Evolutionary conservation across 2,329 filamentous ascomycete species (phyloP).

Genomic region (Whalleya microplaca): DNA sequence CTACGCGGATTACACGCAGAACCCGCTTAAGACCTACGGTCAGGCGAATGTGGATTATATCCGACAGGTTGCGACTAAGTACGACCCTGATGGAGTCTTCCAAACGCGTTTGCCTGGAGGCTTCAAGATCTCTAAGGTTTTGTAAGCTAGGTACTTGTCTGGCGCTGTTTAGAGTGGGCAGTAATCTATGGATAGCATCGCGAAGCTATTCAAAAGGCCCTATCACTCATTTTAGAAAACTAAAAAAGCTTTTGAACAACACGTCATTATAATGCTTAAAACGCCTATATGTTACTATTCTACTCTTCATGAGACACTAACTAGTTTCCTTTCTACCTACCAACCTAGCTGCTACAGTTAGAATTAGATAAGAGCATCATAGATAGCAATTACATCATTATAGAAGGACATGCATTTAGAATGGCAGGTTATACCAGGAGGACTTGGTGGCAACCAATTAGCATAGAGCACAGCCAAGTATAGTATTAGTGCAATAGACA

Average conservation of each 20-base stretch:
- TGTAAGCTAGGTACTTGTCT: background rate
- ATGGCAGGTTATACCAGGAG: too few relatives aligned
- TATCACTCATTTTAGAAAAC: background rate
- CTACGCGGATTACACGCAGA: conserved; percentile 40
- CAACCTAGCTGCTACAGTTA: too few relatives aligned
- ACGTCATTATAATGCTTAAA: background rate
- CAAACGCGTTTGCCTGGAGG: conserved; percentile 43
- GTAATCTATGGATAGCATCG: background rate
- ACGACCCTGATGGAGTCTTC: conserved; percentile 42
- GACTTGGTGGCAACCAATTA: too few relatives aligned
- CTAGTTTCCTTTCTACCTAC: too few relatives aligned
- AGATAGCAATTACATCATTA: too few relatives aligned
- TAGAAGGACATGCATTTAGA: too few relatives aligned
- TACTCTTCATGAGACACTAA: background rate
- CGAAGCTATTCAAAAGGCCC: background rate
- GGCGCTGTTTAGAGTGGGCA: background rate
- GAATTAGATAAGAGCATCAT: too few relatives aligned
- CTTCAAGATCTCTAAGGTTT: conserved; percentile 39
- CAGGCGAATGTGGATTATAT: conserved; percentile 36
- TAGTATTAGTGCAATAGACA: too few relatives aligned
- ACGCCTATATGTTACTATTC: background rate
- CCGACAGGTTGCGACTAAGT: conserved; percentile 37
- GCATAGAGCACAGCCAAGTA: too few relatives aligned
- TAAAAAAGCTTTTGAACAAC: too few relatives aligned
- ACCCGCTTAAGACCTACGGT: conserved; percentile 40